A percentile compares a stretch with the other conserved stretches of the same genome.
Conservation (phyloP, 352 stramenopile species). For the Aphanomyces stellatus region DNA sequence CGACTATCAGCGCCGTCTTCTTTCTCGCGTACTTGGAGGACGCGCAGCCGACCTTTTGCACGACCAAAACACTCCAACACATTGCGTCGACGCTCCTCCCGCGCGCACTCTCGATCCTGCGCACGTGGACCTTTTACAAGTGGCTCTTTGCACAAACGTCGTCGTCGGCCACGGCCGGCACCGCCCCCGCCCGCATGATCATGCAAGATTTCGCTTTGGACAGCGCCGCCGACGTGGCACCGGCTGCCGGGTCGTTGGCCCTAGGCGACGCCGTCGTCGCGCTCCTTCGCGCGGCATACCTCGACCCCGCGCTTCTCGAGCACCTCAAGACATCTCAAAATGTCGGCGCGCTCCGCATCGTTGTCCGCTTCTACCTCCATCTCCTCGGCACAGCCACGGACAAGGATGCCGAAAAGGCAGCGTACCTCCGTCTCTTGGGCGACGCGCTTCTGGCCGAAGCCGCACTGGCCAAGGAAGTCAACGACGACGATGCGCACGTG, state of each 20-base stretch:
- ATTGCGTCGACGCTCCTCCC: background rate
- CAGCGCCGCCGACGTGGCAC: background rate
- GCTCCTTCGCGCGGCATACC: background rate
- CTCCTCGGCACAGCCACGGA: background rate
- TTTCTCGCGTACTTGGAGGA: constrained; percentile 4
- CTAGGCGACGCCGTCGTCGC: background rate
- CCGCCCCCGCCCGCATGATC: background rate
- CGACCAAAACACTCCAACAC: background rate
- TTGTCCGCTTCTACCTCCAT: background rate
- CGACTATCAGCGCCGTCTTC: background rate
- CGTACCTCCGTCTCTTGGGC: background rate
- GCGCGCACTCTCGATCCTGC: background rate
- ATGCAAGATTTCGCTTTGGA: background rate
- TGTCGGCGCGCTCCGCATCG: constrained; percentile 19
- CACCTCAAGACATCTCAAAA: constrained; percentile 25
- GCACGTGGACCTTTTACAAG: constrained; percentile 1
- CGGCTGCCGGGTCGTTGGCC: background rate
- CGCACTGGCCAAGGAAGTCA: background rate
- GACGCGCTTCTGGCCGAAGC: background rate
- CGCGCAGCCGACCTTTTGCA: background rate
- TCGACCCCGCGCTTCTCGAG: background rate
- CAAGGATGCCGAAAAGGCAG: background rate
- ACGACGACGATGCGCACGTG: background rate
- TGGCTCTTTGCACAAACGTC: background rate
- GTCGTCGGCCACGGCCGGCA: background rate